Evolutionary conservation across 1,284 basidiomycete genomes (phyloP), one percentile per base, ranked within the genome.

Genomic region (Meira miltonrushii): DNA sequence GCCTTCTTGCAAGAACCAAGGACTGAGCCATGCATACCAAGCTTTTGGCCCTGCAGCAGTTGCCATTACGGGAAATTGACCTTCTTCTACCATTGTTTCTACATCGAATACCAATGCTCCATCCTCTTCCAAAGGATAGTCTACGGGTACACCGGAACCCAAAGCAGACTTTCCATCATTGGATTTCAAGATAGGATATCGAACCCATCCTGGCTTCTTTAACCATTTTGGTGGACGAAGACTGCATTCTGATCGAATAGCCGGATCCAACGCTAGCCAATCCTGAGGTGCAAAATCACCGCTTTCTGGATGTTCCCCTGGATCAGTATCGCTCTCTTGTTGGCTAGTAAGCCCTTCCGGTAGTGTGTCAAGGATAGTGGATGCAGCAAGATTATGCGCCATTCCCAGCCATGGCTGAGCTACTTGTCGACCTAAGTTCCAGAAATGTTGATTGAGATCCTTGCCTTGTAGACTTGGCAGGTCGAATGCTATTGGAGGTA

Each of bases 1-100:
- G 1, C 86, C 82, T 64, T 88, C 84, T 11, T 85, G 85, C 5
- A 96, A 83, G 4, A 99, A 81, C 86, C 92, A 94, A 0, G 94
- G 94, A 1, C 89, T 93, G 59, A 96, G 85, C 94, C 95, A 99
- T 4, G 86, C 86, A 76, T 98, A 98, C 93, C 94, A 98, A 0
- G 87, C 87, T 39, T 86, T 85, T 15, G 83, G 82, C 4, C 91
- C 87, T 0, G 85, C 89, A 1, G 93, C 93, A 58, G 88, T 89
- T 0, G 95, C 93, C 83, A 98, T 88, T 73, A 97, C 83, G 1
- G 94, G 84, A 70, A 87, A 92, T 0, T 85, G 86, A 48, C 88
- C 87, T 61, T 90, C 84, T 40, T 84, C 84, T 15, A 92, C 91
- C 81, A 98, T 84, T 0, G 90, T 92, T 80, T 98, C 94, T 52